Percentiles rank a stretch among this genome's conserved stretches.
Conservation (phyloP, 495 filamentous ascomycete genomes). For the Cudoniella acicularis region DNA sequence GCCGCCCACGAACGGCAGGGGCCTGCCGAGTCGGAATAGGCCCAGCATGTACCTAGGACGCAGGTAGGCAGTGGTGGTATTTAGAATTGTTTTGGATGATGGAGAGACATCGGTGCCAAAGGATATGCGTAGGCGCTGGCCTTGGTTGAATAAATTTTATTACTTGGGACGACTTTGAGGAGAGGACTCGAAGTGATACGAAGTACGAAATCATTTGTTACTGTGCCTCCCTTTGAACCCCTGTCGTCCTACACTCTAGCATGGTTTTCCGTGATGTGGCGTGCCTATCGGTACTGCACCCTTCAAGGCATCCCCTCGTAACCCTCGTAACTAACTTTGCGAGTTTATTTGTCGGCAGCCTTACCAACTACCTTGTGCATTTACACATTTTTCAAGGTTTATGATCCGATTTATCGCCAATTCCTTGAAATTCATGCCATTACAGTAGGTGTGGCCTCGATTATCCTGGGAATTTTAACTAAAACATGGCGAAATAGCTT, state of each 20-base stretch:
- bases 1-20: background rate
- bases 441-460: background rate
- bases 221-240: too few species aligned
- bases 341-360: too few species aligned
- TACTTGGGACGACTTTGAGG: background rate
- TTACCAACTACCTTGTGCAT: too few species aligned
- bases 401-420: background rate
- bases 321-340: too few species aligned
- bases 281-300: too few species aligned
- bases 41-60: background rate
- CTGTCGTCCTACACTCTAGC: too few species aligned
- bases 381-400: too few species aligned
- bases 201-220: too few species aligned
- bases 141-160: background rate
- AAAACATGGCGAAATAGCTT: background rate
- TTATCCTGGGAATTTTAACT: background rate
- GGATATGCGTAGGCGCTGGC: background rate
- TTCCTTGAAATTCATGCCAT: background rate
- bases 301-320: too few species aligned
- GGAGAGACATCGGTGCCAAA: background rate
- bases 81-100: background rate
- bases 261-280: too few species aligned
- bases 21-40: background rate
- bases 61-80: background rate
- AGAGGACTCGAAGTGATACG: background rate